phyloP scores from a whole-genome alignment of 164 flowering plant species.

The Dillenia turbinata region DNA sequence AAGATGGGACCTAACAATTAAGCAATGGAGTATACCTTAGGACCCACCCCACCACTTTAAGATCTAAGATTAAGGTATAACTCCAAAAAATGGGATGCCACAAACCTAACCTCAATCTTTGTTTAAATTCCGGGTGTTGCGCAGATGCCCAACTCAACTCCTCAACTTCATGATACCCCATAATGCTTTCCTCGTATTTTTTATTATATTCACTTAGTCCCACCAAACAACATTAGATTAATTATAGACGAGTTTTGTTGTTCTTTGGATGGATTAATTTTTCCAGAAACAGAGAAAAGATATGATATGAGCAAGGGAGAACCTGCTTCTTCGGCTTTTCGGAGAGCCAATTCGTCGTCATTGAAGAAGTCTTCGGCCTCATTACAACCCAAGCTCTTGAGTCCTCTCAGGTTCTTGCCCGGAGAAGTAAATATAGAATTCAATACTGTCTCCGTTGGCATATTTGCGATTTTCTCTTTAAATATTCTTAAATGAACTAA shows the following conservation, averaged over 20 bases:
- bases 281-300: background rate
- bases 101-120: too few relatives aligned
- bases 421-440: conserved; percentile 28
- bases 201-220: background rate
- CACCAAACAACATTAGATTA: background rate
- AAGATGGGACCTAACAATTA: too few relatives aligned
- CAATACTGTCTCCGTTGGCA: conserved; percentile 24
- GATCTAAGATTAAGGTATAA: too few relatives aligned
- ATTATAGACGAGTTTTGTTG: background rate
- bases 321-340: conserved; percentile 68
- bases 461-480: conserved; percentile 3
- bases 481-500: background rate
- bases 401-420: conserved; percentile 42
- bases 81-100: too few relatives aligned
- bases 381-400: conserved; percentile 26
- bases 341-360: conserved; percentile 47
- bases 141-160: conserved; percentile 1
- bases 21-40: too few relatives aligned
- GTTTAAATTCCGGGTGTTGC: too few relatives aligned
- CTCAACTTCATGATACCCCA: conserved; percentile 10
- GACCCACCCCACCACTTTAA: too few relatives aligned
- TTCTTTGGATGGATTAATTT: background rate
- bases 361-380: conserved; percentile 38
- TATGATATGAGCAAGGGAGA: background rate
- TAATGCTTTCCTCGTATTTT: background rate